Evolutionary conservation across 495 filamentous ascomycete species (phyloP), one percentile per base, ranked within the genome.

Genomic region (Penicillium crystallinum): DNA sequence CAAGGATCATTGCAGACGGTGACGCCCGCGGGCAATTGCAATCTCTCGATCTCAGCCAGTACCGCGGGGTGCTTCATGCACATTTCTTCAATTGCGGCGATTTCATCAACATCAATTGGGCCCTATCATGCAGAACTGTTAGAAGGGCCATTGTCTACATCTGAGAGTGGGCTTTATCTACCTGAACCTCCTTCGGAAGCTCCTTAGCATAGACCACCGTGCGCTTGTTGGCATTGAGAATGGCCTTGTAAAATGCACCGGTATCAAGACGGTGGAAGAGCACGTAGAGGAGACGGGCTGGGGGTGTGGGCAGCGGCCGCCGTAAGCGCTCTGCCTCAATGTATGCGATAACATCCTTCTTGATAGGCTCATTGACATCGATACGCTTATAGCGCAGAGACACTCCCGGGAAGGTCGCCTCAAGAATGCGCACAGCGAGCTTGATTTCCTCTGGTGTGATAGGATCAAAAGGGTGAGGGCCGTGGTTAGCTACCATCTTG

Each of bases 1-100:
- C 72, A 75, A 6, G 72, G 72, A 42, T 75, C 72, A 46, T 72
- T 73, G 58, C 72, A 75, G 22, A 75, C 65, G 2, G 68, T 68
- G 30, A 75, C 61, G 4, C 70, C 72, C 4, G 62, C 40, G 6
- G 72, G 72, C 9, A 75, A 52, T 19, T 75, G 62, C 35, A 75
- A 39, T 46, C 73, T 75, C 38, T 69, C 70, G 27, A 75, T 69
- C 49, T 75, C 72, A 10, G 65, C 68, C 29, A 62, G 55, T 0
- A 75, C 72, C 3, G 68, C 72, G 10, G 70, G 70, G 43, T 74
- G 69, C 23, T 65, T 58, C 55, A 70, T 65, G 48, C 70, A 73
- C 17, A 72, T 51, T n/a, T 65, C 49, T 55, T 75, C 72, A 31
- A 75, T 74, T 9, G 53, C 72, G 2, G 62, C 58, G 19, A 75